Conservation (phyloP, 1,139 yeast species). For the Protomyces pachydermus region DNA sequence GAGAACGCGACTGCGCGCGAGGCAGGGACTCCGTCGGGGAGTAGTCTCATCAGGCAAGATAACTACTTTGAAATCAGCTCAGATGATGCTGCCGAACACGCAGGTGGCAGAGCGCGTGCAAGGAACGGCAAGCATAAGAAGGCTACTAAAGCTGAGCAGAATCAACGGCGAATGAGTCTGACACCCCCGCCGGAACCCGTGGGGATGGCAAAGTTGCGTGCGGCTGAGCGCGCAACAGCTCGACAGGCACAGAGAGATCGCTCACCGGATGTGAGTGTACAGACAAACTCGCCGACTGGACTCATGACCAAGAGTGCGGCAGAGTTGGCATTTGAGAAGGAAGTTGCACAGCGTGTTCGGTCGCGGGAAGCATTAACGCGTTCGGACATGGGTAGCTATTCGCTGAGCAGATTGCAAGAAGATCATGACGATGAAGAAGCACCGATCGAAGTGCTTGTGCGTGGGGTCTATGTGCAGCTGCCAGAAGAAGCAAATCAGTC, state of each 20-base stretch:
- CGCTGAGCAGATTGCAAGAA: background rate
- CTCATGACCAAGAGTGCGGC: background rate
- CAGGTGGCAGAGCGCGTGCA: background rate
- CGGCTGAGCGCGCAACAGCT: background rate
- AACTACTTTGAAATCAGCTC: background rate
- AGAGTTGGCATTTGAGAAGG: background rate
- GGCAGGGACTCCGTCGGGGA: background rate
- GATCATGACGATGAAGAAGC: background rate
- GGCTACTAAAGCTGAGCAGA: background rate
- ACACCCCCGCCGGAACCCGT: slow-evolving; percentile 13
- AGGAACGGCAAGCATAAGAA: background rate
- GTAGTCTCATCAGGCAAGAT: background rate
- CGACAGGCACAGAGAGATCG: background rate
- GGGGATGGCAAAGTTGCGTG: background rate
- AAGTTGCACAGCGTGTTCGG: background rate
- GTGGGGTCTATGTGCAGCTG: slow-evolving; percentile 10
- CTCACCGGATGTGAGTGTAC: too few species aligned
- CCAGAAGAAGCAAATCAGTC: background rate
- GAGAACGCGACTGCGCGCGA: background rate
- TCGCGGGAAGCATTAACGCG: background rate
- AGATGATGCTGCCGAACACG: background rate
- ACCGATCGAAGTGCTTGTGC: slow-evolving; percentile 10
- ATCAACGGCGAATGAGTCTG: background rate
- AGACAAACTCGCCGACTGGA: background rate
- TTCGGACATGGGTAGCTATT: background rate